Base-by-base conservation (phyloP, 2,329 filamentous ascomycete species). In the Scorias spongiosa region DNA sequence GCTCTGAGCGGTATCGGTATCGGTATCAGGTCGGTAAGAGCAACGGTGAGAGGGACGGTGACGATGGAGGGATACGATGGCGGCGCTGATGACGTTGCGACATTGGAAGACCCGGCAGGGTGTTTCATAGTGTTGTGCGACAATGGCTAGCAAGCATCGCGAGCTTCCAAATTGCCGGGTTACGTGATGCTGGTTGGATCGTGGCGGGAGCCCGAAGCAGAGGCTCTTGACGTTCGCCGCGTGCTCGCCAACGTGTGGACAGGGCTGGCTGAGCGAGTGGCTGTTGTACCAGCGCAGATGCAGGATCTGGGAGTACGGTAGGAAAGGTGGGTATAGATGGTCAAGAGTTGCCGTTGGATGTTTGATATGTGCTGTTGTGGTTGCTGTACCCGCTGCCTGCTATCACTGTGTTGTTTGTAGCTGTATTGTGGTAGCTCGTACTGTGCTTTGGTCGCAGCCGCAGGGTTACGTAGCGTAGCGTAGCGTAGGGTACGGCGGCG, bases 11-110 rank as follows among this genome's bases (percentile, higher is more conserved):
- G 20, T 26, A 26, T 26, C 20, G 20, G 20, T 26, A 26, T 4
- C 4, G 20, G 20, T 26, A 26, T 26, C 20, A 26, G 20, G 32
- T 12, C 9, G 15, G 32, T 36, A 36, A 15, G 12, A 36, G 32
- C 32, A 15, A 36, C 32, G 15, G 32, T 36, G 32, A 36, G 32
- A 36, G 32, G 32, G 32, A 36, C 32, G 32, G 32, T 36, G 32
- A 36, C 15, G 32, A 36, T 36, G 32, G 15, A 28, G 4, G 38
- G 38, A 17, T 12, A 40, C 5, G 58, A 59, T 59, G 63, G 61
- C 58, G 55, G 57, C 51, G 59, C 54, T 55, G 39, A 47, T 54
- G 50, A 40, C 46, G 49, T 45, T 38, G 32, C 44, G 37, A 50
- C 55, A 58, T 58, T 46, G 49, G 53, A 46, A 32, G 49, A 44